Percentiles rank a stretch among this genome's conserved stretches.
Conservation (phyloP, 225 moss, liverwort and hornwort species). For the Bryum argenteum region DNA sequence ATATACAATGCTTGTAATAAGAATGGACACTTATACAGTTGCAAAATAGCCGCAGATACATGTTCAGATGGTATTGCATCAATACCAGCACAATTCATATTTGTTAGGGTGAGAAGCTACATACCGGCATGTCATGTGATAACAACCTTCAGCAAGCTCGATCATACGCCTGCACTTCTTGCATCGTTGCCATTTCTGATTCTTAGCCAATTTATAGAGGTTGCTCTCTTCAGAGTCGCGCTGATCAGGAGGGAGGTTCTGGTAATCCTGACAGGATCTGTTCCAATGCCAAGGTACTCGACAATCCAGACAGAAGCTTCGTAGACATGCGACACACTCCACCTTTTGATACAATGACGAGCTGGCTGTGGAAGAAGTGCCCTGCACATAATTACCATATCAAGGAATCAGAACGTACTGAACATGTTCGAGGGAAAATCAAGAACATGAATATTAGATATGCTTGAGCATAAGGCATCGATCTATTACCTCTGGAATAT, state of each 20-base stretch:
- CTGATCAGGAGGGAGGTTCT: conserved; percentile 68
- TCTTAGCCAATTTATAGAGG: conserved; percentile 78
- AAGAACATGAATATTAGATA: too few species aligned
- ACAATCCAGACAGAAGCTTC: conserved; percentile 85
- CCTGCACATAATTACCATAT: conserved; percentile 25
- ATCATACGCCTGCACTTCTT: conserved; percentile 84
- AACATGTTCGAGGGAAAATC: not conserved
- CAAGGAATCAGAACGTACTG: conserved; percentile 17
- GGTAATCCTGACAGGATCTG: conserved; percentile 74
- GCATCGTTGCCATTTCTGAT: conserved; percentile 94
- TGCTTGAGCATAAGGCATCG: not conserved
- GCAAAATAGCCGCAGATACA: conserved; percentile 1
- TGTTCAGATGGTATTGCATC: not conserved
- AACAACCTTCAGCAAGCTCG: conserved; percentile 90
- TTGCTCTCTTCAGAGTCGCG: conserved; percentile 80
- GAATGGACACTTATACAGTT: conserved; percentile 12
- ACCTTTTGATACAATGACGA: conserved; percentile 37
- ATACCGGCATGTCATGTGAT: conserved; percentile 97
- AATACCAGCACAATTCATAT: not conserved
- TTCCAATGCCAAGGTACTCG: conserved; percentile 86
- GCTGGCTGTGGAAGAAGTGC: conserved; percentile 48
- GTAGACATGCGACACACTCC: conserved; percentile 68
- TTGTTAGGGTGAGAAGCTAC: conserved; percentile 14
- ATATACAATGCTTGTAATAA: too few species aligned
- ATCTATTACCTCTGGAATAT: conserved; percentile 36